Conservation (phyloP, 1,139 yeast genomes). For the Yamadazyma atmosphaerica region DNA sequence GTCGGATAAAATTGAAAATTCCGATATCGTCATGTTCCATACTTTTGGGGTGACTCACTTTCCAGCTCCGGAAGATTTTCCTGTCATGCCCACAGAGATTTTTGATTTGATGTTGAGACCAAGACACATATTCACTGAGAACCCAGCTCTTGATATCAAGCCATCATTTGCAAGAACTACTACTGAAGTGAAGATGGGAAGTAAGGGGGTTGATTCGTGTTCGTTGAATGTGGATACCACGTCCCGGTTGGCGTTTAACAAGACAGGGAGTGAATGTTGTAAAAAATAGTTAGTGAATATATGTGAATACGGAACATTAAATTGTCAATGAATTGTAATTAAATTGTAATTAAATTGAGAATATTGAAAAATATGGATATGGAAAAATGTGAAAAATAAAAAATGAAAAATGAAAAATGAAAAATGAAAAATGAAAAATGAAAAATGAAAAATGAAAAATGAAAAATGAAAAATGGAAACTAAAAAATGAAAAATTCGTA, state of each 20-base stretch:
- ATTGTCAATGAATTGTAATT: not conserved
- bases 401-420: no score
- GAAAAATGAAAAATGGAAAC: no score
- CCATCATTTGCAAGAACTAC: conserved; percentile 72
- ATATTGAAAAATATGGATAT: no score
- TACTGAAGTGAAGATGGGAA: conserved; percentile 48
- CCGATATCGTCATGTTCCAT: conserved; percentile 73
- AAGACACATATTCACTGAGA: conserved; percentile 72
- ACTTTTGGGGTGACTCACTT: conserved; percentile 83
- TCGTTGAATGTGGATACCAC: conserved; percentile 40
- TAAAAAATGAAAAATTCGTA: no score
- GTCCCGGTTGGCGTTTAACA: conserved; percentile 41
- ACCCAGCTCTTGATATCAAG: conserved; percentile 73
- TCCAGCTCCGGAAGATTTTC: conserved; percentile 90
- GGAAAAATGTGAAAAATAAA: no score
- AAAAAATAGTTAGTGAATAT: conserved; percentile 12
- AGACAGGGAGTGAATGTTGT: conserved; percentile 21
- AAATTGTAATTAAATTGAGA: not conserved
- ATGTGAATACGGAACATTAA: no score
- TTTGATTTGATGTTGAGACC: conserved; percentile 74
- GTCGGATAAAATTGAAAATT: conserved; percentile 57
- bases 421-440: no score
- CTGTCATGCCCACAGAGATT: conserved; percentile 86
- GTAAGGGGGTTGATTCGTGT: conserved; percentile 35
- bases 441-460: no score